Base-by-base conservation (phyloP, 1,284 basidiomycete genomes). In the Boletus smithii region DNA sequence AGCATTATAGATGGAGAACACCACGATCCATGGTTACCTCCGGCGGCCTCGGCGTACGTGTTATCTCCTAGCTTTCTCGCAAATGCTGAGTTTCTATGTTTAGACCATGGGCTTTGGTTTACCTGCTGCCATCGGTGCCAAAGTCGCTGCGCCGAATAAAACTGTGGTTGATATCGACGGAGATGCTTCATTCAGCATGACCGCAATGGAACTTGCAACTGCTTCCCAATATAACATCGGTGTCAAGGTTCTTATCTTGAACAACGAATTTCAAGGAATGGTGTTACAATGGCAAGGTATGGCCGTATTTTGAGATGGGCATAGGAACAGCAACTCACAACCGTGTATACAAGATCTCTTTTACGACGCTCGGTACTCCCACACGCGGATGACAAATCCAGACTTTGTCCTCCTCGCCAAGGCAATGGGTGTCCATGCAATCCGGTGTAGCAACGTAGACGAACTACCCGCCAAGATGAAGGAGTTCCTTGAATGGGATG, bases 191-290 rank as follows among this genome's bases (percentile, higher is more conserved):
- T 95, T 97, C 73, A 95, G 89, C 62, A 99, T 99, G 97, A 98
- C 95, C 3, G 95, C 93, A 0, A 99, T 98, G 97, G 97, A 99
- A 72, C 83, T 98, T 44, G 86, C 87, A 18, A 99, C 95, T 0
- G 95, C 95, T 4, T 79, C 87, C 22, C 90, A 95, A 67, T 95
- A 82, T 73, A 73, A 80, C 66, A 95, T 99, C 53, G 95, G 97
- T 51, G 91, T 97, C 62, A 99, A 99, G 73, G 88, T 90, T 31
- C 73, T 95, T 55, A 71, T 95, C 18, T 69, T 95, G 60, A 94
- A 95, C 76, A 95, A 95, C 72, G 90, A 93, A 68, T 95, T 93
- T 80, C 91, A 95, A 69, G 95, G 95, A 47, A 98, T 99, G 95
- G 95, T 98, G 16, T 74, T 93, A 43, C 95, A 99, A 74, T 98